Evolutionary conservation across 441 rosid genomes (phyloP).

Genomic region (Metrosideros polymorpha): DNA sequence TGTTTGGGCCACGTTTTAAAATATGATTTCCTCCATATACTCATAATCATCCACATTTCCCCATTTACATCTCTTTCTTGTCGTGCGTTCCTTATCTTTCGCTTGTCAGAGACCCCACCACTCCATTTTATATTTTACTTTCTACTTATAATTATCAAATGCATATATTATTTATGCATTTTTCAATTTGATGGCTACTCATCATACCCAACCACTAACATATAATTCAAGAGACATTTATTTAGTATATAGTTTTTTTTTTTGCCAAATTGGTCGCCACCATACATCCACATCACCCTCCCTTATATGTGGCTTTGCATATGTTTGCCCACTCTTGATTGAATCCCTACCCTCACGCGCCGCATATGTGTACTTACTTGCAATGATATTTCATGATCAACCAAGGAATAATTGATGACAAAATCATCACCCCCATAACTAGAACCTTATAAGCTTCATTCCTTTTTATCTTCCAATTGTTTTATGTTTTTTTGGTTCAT

Average conservation of each 20-base stretch:
- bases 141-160: not conserved
- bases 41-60: not conserved
- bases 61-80: not conserved
- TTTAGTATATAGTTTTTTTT: not conserved
- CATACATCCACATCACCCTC: not conserved
- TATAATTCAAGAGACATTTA: not conserved
- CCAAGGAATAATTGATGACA: not conserved
- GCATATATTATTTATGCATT: not conserved
- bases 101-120: not conserved
- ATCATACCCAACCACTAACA: not conserved
- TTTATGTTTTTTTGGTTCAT: not conserved
- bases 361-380: not conserved
- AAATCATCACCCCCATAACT: not conserved
- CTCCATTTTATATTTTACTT: too few relatives aligned
- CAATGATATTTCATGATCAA: not conserved
- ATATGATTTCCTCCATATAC: not conserved
- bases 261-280: not conserved
- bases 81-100: not conserved
- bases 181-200: not conserved
- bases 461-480: not conserved
- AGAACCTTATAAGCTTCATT: not conserved
- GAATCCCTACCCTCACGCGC: not conserved
- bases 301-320: not conserved
- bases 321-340: not conserved
- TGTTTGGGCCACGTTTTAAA: not conserved